Conservation (phyloP, 2,329 filamentous ascomycete species). For the Alternaria novae-zelandiae region DNA sequence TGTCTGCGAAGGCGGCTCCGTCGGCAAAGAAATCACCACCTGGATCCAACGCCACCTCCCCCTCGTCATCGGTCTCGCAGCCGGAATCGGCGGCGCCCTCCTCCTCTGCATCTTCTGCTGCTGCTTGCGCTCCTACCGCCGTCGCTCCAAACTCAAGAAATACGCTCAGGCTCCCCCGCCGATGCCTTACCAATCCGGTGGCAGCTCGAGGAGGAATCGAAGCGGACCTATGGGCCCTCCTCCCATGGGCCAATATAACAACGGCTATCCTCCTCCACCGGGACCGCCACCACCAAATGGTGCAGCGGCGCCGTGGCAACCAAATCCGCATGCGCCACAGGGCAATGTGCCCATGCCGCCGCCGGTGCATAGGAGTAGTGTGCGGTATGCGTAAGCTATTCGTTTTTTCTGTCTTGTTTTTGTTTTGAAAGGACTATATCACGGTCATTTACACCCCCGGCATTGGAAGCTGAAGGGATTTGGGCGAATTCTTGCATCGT, state of each 20-base stretch:
- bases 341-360: conserved; percentile 12
- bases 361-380: conserved; percentile 19
- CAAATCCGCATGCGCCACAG: conserved; percentile 5
- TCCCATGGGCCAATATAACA: conserved; percentile 9
- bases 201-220: background rate
- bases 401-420: background rate
- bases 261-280: conserved; percentile 1
- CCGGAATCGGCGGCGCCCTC: conserved; percentile 74
- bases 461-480: background rate
- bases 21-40: conserved; percentile 71
- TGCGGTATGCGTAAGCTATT: conserved; percentile 23
- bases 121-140: conserved; percentile 61
- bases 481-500: conserved; percentile 4
- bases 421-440: background rate
- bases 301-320: background rate
- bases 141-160: conserved; percentile 28
- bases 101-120: conserved; percentile 71
- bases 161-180: conserved; percentile 22
- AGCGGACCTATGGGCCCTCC: background rate
- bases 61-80: conserved; percentile 80
- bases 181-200: conserved; percentile 5
- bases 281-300: conserved; percentile 1
- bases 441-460: conserved; percentile 4
- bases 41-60: conserved; percentile 81
- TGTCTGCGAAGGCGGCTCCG: conserved; percentile 72